phyloP scores from a whole-genome alignment of 2,329 filamentous ascomycete species.

The Beauveria rudraprayagi region DNA sequence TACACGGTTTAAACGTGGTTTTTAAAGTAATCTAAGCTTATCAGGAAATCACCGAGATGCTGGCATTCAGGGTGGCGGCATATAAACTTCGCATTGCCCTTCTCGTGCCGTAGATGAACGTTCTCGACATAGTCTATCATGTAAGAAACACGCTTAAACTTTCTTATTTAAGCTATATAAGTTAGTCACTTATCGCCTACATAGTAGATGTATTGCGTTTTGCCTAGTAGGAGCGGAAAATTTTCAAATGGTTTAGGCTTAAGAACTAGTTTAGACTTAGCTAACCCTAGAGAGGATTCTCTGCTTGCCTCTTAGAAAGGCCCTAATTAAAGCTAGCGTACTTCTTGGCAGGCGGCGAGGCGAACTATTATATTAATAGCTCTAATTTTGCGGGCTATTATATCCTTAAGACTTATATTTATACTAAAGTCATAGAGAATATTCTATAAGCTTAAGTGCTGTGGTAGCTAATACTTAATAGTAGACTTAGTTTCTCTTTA shows the following conservation, averaged over 20 bases:
- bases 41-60: conserved; percentile 9
- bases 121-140: not conserved
- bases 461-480: too few species aligned
- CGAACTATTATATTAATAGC: too few species aligned
- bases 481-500: too few species aligned
- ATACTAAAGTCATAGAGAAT: too few species aligned
- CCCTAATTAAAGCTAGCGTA: too few species aligned
- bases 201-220: conserved; percentile 12
- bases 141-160: conserved; percentile 8
- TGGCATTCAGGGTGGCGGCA: conserved; percentile 11
- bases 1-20: conserved; percentile 8
- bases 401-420: too few species aligned
- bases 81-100: not conserved
- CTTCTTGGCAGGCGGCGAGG: too few species aligned
- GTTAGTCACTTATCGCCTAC: conserved; percentile 11
- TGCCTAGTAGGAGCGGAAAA: conserved; percentile 5
- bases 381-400: too few species aligned
- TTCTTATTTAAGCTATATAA: not conserved
- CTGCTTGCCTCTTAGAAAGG: too few species aligned
- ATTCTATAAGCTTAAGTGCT: not conserved
- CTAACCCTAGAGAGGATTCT: too few species aligned
- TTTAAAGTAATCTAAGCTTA: conserved; percentile 7
- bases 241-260: conserved; percentile 1
- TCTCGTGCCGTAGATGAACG: conserved; percentile 1
- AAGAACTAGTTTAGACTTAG: too few species aligned